These are phyloP conservation scores for Citrus mangshanensis DNA, from an alignment of 345 rosid genomes.

Conservation along the genomic window DNA sequence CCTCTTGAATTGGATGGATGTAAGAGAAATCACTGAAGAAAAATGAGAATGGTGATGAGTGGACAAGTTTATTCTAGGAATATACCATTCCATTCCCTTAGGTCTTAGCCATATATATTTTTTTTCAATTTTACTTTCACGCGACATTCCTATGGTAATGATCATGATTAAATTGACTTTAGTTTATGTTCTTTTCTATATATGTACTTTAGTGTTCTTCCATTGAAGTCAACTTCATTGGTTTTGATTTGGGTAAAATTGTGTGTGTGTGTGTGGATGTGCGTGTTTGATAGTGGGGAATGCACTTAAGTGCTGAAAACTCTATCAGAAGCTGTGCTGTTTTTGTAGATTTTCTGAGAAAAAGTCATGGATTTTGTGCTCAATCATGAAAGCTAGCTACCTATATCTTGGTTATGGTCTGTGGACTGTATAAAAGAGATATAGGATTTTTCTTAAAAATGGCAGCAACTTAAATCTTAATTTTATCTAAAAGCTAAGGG, in stretches of 20 bases:
- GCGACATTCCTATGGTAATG: background rate
- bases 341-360: background rate
- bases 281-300: background rate
- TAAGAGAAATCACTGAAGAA: background rate
- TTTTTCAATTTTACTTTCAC: background rate
- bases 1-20: background rate
- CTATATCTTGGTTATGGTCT: too few species aligned
- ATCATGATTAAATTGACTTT: constrained; percentile 14
- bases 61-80: constrained; percentile 29
- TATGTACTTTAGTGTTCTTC: background rate
- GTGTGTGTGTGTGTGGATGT: background rate
- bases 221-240: constrained; percentile 10
- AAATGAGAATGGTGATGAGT: background rate
- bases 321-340: background rate
- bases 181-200: background rate
- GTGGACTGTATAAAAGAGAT: background rate
- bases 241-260: background rate
- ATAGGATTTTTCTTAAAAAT: too few species aligned
- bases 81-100: constrained; percentile 6
- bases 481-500: too few species aligned
- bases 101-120: background rate
- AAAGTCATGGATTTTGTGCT: background rate
- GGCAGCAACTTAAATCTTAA: too few species aligned
- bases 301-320: background rate
- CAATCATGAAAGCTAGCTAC: background rate